A percentile compares a stretch with the other conserved stretches of the same genome.
phyloP scores from a whole-genome alignment of 139 green algal species.

The Coccomyxa sp. region DNA sequence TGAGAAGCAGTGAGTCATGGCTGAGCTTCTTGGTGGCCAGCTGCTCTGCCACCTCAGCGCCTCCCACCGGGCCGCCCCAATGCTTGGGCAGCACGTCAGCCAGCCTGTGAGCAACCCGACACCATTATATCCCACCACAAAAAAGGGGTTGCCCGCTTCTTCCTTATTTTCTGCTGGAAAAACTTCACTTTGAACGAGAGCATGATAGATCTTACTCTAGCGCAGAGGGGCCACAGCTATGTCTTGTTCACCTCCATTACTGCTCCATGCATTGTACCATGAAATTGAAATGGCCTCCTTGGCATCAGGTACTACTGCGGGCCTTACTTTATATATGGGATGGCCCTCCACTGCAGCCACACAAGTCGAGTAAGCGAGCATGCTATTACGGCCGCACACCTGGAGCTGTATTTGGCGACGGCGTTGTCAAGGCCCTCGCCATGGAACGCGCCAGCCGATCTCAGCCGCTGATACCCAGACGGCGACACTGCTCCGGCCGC shows the following conservation, averaged over 20 bases:
- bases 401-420: slow-evolving; percentile 6
- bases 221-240: neutral
- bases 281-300: neutral
- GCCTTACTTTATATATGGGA: neutral
- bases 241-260: neutral
- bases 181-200: neutral
- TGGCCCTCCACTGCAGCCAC: neutral
- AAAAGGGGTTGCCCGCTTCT: no score
- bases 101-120: neutral
- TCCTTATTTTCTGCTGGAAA: neutral
- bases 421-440: neutral
- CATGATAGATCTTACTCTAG: neutral
- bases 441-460: neutral
- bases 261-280: neutral
- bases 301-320: neutral
- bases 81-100: slow-evolving; percentile 16
- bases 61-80: slow-evolving; percentile 2
- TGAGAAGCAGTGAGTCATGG: slow-evolving; percentile 2
- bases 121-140: neutral
- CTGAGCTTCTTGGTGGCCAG: neutral
- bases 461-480: neutral
- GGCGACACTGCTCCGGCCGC: neutral
- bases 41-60: slow-evolving; percentile 1
- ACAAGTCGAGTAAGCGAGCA: neutral
- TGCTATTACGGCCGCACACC: neutral